These are phyloP conservation scores for Solanum okadae DNA, from an alignment of 257 asterid species.

Conservation along the genomic window DNA sequence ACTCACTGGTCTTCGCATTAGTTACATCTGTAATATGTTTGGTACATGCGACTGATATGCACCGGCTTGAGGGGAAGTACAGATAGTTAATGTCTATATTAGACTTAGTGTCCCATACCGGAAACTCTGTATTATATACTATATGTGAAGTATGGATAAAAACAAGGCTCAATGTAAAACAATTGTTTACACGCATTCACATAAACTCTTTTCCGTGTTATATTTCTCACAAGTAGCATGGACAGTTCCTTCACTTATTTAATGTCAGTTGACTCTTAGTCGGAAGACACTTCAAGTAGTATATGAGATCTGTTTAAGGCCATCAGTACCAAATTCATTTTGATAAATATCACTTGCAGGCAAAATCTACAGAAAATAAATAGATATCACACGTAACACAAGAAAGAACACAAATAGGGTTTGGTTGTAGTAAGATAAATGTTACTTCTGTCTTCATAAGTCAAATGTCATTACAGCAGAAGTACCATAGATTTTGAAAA, in stretches of 20 bases:
- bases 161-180: not conserved
- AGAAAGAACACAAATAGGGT: not conserved
- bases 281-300: not conserved
- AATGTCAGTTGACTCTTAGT: not conserved
- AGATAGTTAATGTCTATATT: not conserved
- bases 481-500: slow-evolving; percentile 62
- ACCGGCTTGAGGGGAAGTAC: not conserved
- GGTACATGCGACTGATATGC: not conserved
- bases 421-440: not conserved
- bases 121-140: not conserved
- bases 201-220: not conserved
- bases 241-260: not conserved
- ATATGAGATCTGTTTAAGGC: not conserved
- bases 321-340: not conserved
- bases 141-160: not conserved
- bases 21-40: not conserved
- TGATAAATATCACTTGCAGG: not conserved
- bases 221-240: not conserved
- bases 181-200: not conserved
- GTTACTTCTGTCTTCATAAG: not conserved
- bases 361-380: not conserved
- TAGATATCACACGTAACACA: not conserved
- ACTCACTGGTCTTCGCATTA: not conserved
- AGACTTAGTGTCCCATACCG: not conserved
- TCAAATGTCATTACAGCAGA: not conserved